A percentile compares a stretch with the other conserved stretches of the same genome.
These are phyloP conservation scores for Backusella psychrophila DNA, from an alignment of 192 early-diverging fungal genomes.

Conservation along the genomic window DNA sequence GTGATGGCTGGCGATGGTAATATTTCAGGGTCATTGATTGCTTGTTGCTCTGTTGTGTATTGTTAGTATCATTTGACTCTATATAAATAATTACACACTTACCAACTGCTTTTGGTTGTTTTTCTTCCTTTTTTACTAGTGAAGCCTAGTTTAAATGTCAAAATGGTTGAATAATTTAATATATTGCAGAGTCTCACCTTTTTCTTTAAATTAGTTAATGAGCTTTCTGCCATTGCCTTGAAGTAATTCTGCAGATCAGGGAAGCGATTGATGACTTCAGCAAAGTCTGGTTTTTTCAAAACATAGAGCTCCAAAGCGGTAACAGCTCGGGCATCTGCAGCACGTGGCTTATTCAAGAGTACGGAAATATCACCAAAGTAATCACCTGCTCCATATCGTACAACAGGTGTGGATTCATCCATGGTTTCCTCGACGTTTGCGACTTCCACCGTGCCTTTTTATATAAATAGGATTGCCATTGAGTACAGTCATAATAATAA, in stretches of 20 bases:
- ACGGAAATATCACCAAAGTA: constrained; percentile 54
- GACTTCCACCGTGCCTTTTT: constrained; percentile 11
- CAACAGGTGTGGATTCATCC: constrained; percentile 19
- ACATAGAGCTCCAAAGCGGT: constrained; percentile 49
- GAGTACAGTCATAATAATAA: background rate
- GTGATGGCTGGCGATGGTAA: background rate
- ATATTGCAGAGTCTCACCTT: background rate
- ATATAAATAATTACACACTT: background rate
- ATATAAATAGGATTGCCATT: too few relatives aligned
- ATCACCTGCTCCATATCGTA: constrained; percentile 38
- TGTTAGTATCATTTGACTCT: background rate
- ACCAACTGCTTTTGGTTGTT: background rate
- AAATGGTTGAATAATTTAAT: background rate
- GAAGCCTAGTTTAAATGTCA: background rate
- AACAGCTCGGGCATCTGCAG: constrained; percentile 44
- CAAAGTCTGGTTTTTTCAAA: constrained; percentile 38
- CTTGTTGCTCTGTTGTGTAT: background rate
- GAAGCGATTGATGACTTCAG: constrained; percentile 31
- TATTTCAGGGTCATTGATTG: background rate
- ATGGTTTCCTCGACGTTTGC: constrained; percentile 12
- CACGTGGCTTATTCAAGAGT: constrained; percentile 45
- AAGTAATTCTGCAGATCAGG: constrained; percentile 16
- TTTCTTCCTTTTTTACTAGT: constrained; percentile 7
- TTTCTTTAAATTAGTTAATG: background rate
- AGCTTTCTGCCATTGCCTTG: constrained; percentile 16